Percentiles rank a stretch among this genome's conserved stretches.
These are phyloP conservation scores for Tolypocladium tropicale DNA, from an alignment of 2,329 filamentous ascomycete genomes.

Conservation along the genomic window DNA sequence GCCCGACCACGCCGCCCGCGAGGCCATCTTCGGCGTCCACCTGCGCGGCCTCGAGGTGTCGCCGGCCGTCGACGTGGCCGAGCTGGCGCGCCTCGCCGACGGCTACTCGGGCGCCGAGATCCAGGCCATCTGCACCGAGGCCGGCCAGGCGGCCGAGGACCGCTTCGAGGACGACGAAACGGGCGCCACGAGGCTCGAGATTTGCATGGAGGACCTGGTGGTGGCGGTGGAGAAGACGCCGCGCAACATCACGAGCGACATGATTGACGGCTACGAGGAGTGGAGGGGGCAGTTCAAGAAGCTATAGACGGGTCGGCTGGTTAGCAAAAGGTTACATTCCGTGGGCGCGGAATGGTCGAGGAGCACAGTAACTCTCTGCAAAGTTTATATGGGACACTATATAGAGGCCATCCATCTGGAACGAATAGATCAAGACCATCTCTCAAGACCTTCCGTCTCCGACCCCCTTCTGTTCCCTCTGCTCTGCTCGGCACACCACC, in stretches of 20 bases:
- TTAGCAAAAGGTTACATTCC: too few relatives aligned
- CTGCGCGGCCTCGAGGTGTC: slow-evolving; percentile 48
- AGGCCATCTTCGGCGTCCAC: slow-evolving; percentile 65
- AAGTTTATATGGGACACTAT: not conserved
- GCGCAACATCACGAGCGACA: slow-evolving; percentile 47
- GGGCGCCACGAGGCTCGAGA: slow-evolving; percentile 17
- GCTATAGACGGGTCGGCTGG: slow-evolving; percentile 5
- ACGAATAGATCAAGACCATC: too few relatives aligned
- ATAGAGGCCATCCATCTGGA: not conserved
- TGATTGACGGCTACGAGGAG: slow-evolving; percentile 47
- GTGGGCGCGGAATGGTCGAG: too few relatives aligned
- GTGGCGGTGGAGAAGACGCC: slow-evolving; percentile 35
- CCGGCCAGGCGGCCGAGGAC: slow-evolving; percentile 32
- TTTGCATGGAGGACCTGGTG: slow-evolving; percentile 32
- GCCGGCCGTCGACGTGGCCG: slow-evolving; percentile 53
- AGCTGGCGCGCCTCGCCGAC: slow-evolving; percentile 54
- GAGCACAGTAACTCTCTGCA: not conserved
- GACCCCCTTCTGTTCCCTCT: too few relatives aligned
- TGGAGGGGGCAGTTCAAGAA: slow-evolving; percentile 36
- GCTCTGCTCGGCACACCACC: too few relatives aligned
- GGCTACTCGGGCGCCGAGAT: slow-evolving; percentile 85
- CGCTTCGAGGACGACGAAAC: slow-evolving; percentile 18
- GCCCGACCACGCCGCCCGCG: slow-evolving; percentile 61
- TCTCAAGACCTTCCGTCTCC: too few relatives aligned
- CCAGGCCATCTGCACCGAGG: slow-evolving; percentile 37